These are phyloP conservation scores for Mangifera indica DNA, from an alignment of 345 rosid species.

Conservation along the genomic window DNA sequence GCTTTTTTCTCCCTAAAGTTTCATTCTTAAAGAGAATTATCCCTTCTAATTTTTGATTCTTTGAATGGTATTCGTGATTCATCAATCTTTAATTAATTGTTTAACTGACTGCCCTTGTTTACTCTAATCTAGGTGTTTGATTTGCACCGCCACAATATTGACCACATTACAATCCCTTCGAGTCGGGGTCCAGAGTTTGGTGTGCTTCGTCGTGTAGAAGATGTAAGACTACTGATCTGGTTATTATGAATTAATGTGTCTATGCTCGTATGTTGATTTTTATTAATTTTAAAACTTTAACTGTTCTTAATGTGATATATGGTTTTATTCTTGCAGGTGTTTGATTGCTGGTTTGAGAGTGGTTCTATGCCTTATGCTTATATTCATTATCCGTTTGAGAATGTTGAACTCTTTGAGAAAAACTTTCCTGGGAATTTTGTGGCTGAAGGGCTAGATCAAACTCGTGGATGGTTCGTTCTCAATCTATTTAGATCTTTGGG, in stretches of 20 bases:
- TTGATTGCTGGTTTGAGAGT: conserved; percentile 99
- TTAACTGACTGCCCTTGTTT: conserved; percentile 6
- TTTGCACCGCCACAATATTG: conserved; percentile 94
- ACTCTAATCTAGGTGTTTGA: conserved; percentile 63
- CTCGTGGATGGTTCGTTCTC: conserved; percentile 94
- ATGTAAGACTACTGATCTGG: conserved; percentile 51
- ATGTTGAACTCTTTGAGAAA: conserved; percentile 77
- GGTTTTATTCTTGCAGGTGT: conserved; percentile 59
- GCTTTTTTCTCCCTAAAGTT: neutral
- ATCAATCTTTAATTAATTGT: neutral
- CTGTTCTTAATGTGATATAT: neutral
- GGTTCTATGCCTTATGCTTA: conserved; percentile 99
- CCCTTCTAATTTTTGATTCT: neutral
- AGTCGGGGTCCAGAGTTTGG: conserved; percentile 76
- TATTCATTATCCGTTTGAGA: conserved; percentile 98
- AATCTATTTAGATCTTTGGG: conserved; percentile 8
- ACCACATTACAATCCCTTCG: conserved; percentile 84
- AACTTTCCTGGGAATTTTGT: conserved; percentile 98
- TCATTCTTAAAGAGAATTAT: neutral
- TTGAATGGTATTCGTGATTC: neutral
- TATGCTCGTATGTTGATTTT: neutral
- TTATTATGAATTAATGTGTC: neutral
- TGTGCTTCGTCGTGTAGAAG: conserved; percentile 82
- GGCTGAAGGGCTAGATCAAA: conserved; percentile 99
- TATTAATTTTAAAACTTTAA: neutral